Evolutionary conservation across 2,329 filamentous ascomycete genomes (phyloP).

Genomic region (Gremmenia infestans): DNA sequence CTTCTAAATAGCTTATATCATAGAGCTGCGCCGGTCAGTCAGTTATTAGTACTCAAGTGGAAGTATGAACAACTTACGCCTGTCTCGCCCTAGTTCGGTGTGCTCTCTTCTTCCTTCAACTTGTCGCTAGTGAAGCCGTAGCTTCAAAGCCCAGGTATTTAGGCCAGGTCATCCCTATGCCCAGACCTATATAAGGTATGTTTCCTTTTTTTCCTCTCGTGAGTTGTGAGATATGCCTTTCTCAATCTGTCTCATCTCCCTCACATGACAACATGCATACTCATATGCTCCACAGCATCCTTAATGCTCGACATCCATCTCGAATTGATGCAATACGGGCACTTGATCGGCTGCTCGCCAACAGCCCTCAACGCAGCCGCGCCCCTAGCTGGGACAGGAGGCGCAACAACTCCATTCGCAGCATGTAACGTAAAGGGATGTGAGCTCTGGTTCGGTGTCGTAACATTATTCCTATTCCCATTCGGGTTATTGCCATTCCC

Average conservation of each 20-base stretch:
- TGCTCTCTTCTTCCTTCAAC: too few relatives aligned
- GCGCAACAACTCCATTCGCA: constrained; percentile 24
- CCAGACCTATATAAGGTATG: too few relatives aligned
- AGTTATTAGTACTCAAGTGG: too few relatives aligned
- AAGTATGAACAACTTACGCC: too few relatives aligned
- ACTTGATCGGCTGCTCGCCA: constrained; percentile 26
- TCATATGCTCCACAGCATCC: constrained; percentile 33
- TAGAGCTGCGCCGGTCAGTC: too few relatives aligned
- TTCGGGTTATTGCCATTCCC: background rate
- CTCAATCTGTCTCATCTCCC: background rate
- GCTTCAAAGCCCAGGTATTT: too few relatives aligned
- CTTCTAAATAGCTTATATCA: too few relatives aligned
- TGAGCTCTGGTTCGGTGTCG: constrained; percentile 9
- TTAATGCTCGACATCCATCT: constrained; percentile 30
- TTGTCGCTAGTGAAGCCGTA: too few relatives aligned
- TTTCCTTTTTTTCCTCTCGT: background rate
- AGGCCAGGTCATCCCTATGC: too few relatives aligned
- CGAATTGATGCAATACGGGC: constrained; percentile 31
- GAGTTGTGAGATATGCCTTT: background rate
- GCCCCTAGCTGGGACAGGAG: constrained; percentile 19
- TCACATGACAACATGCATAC: constrained; percentile 32
- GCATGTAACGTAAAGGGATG: constrained; percentile 26
- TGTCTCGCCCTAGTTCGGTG: too few relatives aligned
- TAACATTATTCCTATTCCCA: constrained; percentile 5
- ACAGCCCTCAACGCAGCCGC: constrained; percentile 21